Evolutionary conservation across 495 filamentous ascomycete species (phyloP).

Genomic region (Xylaria longipes): DNA sequence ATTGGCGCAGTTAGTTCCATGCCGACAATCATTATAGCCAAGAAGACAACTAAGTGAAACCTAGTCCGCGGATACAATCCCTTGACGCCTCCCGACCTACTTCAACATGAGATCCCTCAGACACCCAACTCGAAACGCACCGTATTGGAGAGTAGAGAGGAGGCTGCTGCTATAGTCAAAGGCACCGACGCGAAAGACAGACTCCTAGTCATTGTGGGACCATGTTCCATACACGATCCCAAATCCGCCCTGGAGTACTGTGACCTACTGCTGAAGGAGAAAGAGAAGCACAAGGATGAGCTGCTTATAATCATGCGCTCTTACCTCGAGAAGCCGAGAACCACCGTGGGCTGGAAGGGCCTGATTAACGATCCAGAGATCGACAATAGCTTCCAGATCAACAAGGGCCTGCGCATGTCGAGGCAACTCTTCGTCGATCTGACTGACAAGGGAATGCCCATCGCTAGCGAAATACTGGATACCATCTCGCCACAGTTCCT

Average conservation of each 20-base stretch:
- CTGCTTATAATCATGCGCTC: conserved; percentile 96
- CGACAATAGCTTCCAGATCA: conserved; percentile 98
- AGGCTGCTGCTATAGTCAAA: conserved; percentile 80
- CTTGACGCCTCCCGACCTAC: conserved; percentile 88
- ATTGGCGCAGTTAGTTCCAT: conserved; percentile 78
- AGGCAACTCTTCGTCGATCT: conserved; percentile 95
- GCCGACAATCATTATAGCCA: neutral
- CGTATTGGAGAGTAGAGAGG: conserved; percentile 80
- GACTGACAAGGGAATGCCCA: conserved; percentile 94
- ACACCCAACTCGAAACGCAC: conserved; percentile 77
- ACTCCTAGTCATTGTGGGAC: conserved; percentile 90
- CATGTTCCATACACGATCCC: conserved; percentile 98
- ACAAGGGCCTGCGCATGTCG: conserved; percentile 88
- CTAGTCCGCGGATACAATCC: conserved; percentile 91
- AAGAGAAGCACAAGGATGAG: conserved; percentile 88
- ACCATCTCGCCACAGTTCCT: conserved; percentile 98
- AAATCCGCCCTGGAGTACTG: conserved; percentile 92
- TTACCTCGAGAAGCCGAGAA: conserved; percentile 98
- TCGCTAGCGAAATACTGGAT: conserved; percentile 98
- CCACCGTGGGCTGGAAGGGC: conserved; percentile 99
- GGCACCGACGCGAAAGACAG: conserved; percentile 76
- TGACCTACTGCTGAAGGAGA: conserved; percentile 77
- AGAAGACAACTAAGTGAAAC: conserved; percentile 27
- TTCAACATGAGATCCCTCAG: conserved; percentile 92
- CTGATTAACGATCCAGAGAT: conserved; percentile 99